Evolutionary conservation across 306 rosid species (phyloP), one percentile per base, ranked within the genome.

Genomic region (Citrullus mucosospermus): DNA sequence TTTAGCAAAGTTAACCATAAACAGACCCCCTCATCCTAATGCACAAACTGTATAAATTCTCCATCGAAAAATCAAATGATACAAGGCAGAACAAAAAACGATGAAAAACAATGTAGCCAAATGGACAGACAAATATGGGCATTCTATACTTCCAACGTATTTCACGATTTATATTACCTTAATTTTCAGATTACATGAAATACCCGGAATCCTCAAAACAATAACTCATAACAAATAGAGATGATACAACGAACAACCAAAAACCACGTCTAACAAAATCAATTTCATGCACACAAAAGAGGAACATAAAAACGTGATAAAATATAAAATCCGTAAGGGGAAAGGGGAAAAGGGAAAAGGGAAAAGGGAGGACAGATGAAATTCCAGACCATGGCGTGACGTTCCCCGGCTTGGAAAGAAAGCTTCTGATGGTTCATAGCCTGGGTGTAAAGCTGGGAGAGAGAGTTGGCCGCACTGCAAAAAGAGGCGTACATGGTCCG

Each of bases 341-440:
- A 25, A 25, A 28, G 3, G 20, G 36, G 48, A 56, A 25, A 14
- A 8, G 17, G n/a, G n/a, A n/a, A 25, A 28, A 3, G 20, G 36
- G 48, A 56, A 25, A 14, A 8, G 17, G n/a, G n/a, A n/a, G 30
- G 22, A 32, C 28, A 41, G 51, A n/a, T 78, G 78, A 76, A 93
- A 79, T 12, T 68, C 53, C 77, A 68, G 1, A 79, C 98, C 82
- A 89, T 88, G 79, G 90, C 93, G 85, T 92, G 93, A 11, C 98
- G 97, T 86, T 94, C 98, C 43, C 98, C 98, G 79, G 97, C 93
- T 82, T 92, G 98, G 82, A 94, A 94, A 70, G 98, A 92, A 79
- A 92, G 90, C 59, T 89, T 88, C 59, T 94, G 97, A 44, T 94
- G 94, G 80, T 88, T 92, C 94, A 92, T 90, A 67, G 95, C 90